These are phyloP conservation scores for Terfezia claveryi DNA, from an alignment of 495 filamentous ascomycete species.

Conservation along the genomic window DNA sequence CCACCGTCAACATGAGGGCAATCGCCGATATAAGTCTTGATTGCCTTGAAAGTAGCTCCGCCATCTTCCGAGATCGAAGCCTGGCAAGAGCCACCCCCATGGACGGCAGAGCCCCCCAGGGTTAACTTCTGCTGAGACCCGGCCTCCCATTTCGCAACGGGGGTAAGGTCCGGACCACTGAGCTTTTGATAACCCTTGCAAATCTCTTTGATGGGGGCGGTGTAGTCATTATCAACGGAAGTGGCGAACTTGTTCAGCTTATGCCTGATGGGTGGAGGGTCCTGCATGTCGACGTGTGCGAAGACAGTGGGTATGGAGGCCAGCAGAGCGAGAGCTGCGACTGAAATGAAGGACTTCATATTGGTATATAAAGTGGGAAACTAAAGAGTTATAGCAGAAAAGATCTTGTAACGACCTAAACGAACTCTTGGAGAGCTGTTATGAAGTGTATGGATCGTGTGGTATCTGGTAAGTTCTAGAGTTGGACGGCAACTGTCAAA, in stretches of 20 bases:
- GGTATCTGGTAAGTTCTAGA: too few species aligned
- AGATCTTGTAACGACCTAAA: too few species aligned
- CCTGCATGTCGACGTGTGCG: not conserved
- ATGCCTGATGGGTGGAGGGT: not conserved
- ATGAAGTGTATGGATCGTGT: too few species aligned
- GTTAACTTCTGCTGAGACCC: not conserved
- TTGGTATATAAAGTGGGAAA: not conserved
- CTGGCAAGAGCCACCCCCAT: slow-evolving; percentile 78
- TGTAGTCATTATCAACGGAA: not conserved
- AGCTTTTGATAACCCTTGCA: not conserved
- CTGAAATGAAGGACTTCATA: not conserved
- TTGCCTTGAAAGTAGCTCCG: slow-evolving; percentile 23
- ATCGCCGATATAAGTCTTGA: slow-evolving; percentile 48
- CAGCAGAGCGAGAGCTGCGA: not conserved
- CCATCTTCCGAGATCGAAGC: slow-evolving; percentile 59
- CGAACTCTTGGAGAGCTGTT: too few species aligned
- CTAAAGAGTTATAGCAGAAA: too few species aligned
- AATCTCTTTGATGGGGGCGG: not conserved
- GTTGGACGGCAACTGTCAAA: too few species aligned
- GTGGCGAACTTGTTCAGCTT: not conserved
- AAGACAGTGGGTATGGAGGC: not conserved
- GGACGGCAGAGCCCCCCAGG: slow-evolving; percentile 30
- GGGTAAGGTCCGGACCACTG: not conserved
- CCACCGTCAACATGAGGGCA: slow-evolving; percentile 43
- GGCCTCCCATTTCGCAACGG: not conserved